Base-by-base conservation (phyloP, 176 grass and related monocot species). In the Lolium multiflorum region DNA sequence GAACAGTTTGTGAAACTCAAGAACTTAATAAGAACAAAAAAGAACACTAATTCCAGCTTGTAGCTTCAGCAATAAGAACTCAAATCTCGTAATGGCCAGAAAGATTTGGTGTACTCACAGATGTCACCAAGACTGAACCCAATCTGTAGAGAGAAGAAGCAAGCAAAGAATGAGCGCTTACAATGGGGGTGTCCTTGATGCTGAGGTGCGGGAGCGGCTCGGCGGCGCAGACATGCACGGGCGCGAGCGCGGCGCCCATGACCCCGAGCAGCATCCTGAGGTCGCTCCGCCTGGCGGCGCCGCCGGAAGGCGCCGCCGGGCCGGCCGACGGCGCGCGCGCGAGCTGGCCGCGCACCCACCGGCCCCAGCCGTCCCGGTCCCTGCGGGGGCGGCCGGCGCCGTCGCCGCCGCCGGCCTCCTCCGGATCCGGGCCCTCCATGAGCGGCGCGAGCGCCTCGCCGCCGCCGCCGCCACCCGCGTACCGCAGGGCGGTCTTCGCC, bases 181-280 rank as follows among this genome's bases (percentile, higher is more conserved):
- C 94, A 79, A 96, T 96, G 81, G 94, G 94, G 59, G 94, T 93
- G 84, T 96, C 94, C 82, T 96, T 96, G 44, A 96, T 85, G 83
- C 91, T 93, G 91, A 96, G 94, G 86, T 96, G 91, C 71, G 94
- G 94, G 38, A 96, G 73, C 31, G 94, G 94, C 78, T 96, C 94
- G 11, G 89, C 84, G 15, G 91, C 94, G 83, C 87, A 90, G 84
- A 92, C 94, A 82, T 94, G 91, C 17, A 96, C 81, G 13, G 91
- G 94, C 4, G 91, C 91, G 51, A 96, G 94, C 59, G 94, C 91
- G 24, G 94, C 91, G 72, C 90, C 91, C 94, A 96, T 93, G 67
- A 96, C 94, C 18, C 94, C 94, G 15, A 96, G 89, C 10, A 96
- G 86, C 64, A 96, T 71, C 86, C 94, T 87, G 9, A 96, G 78